A percentile compares a stretch with the other conserved stretches of the same genome.
These are phyloP conservation scores for Phytophthora quininea DNA, from an alignment of 352 stramenopile genomes.

Conservation along the genomic window DNA sequence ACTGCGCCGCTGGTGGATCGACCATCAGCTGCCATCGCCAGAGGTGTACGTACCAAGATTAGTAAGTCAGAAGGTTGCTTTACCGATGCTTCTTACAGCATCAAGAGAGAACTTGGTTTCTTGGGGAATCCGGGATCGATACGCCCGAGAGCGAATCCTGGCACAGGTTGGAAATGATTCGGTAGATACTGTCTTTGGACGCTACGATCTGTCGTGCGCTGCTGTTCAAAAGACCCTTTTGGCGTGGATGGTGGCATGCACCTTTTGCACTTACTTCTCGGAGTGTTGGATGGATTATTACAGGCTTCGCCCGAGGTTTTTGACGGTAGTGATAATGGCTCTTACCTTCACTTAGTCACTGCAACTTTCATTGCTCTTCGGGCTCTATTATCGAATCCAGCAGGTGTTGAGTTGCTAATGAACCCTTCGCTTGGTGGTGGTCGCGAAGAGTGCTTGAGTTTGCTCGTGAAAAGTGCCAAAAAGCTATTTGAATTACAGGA, in stretches of 20 bases:
- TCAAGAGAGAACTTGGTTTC: conserved; percentile 76
- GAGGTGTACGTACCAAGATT: conserved; percentile 49
- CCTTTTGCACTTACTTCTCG: conserved; percentile 54
- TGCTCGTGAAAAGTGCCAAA: conserved; percentile 58
- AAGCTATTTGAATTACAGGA: conserved; percentile 73
- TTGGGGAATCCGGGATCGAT: conserved; percentile 64
- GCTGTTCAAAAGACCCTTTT: conserved; percentile 13
- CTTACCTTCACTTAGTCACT: conserved; percentile 57
- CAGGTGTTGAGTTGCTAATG: conserved; percentile 53
- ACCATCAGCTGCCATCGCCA: conserved; percentile 40
- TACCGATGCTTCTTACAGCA: conserved; percentile 51
- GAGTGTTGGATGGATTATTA: conserved; percentile 65
- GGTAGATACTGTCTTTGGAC: neutral
- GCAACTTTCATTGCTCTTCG: conserved; percentile 51
- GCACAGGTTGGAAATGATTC: conserved; percentile 27
- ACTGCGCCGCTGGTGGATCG: conserved; percentile 64
- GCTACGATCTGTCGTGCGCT: neutral
- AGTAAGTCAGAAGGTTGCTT: conserved; percentile 46
- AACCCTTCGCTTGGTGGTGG: conserved; percentile 44
- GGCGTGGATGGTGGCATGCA: conserved; percentile 57
- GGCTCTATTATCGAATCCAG: conserved; percentile 37
- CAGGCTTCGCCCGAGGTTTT: conserved; percentile 31
- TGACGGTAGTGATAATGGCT: conserved; percentile 17
- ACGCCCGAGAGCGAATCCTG: conserved; percentile 61
- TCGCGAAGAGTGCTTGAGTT: conserved; percentile 57